Base-by-base conservation (phyloP, 2,329 filamentous ascomycete genomes). In the Neodidymelliopsis sp. region DNA sequence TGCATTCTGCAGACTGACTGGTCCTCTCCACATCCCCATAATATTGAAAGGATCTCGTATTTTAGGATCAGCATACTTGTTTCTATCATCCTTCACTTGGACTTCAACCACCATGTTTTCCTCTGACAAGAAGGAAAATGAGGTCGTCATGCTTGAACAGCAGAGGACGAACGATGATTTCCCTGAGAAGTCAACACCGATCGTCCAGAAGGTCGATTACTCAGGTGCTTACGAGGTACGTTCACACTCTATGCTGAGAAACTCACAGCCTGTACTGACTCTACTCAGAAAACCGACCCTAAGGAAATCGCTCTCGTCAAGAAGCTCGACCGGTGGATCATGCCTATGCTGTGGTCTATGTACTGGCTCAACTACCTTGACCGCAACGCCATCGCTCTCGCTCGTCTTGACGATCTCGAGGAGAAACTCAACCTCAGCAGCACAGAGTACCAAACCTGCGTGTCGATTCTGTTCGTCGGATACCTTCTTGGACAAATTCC, bases 311-410 rank as follows among this genome's bases (percentile, higher is more conserved):
- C 64, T 2, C 54, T 71, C 11, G 66, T 71, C 69, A 81, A 84
- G 59, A 91, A 90, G 74, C 84, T 91, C 44, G 89, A 91, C 65
- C 60, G 80, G 15, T 80, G 87, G 40, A 51, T 91, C 69, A 75
- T 90, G 60, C 87, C 87, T 0, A 85, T 85, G 72, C 76, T 91
- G 48, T 83, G 91, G 36, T 69, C 90, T 56, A 88, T 91, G 75
- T 91, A 90, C 64, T 89, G 91, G 67, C 70, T 88, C 75, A 90
- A 91, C 73, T 91, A 89, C 69, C 72, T 88, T 13, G 84, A 87
- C 61, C 77, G 84, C 25, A 87, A 87, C 67, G 87, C 88, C 69
- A 87, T 89, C 54, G 85, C 85, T 2, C 80, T 85, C 1, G 87
- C 87, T 1, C 79, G 83, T 16, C 77, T 89, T 30, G 70, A 72